Evolutionary conservation across 768 basidiomycete species (phyloP).

Genomic region (Dictyophora rubrovolvata): DNA sequence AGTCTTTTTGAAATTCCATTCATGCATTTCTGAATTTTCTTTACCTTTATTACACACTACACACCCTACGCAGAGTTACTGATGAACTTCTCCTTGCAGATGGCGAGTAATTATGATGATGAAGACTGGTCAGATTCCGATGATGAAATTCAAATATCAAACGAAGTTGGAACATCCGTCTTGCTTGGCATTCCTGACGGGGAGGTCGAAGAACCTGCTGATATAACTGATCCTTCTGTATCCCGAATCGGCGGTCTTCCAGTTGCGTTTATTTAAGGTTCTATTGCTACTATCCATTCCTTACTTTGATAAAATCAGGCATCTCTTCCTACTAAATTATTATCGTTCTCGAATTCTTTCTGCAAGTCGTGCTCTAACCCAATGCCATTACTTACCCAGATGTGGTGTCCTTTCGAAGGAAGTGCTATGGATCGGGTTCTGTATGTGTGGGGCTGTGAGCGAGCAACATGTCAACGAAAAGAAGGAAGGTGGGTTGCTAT

Average conservation of each 20-base stretch:
- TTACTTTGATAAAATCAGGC: slow-evolving; percentile 43
- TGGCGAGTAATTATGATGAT: slow-evolving; percentile 32
- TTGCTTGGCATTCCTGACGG: slow-evolving; percentile 78
- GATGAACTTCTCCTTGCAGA: slow-evolving; percentile 8
- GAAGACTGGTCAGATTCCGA: slow-evolving; percentile 73
- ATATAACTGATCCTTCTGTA: slow-evolving; percentile 67
- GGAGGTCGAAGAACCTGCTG: slow-evolving; percentile 40
- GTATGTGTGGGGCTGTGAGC: slow-evolving; percentile 78
- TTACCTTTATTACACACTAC: slow-evolving; percentile 12
- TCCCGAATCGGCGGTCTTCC: slow-evolving; percentile 86
- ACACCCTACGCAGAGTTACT: slow-evolving; percentile 12
- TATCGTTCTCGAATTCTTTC: slow-evolving; percentile 47
- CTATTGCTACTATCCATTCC: neutral
- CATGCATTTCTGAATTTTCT: slow-evolving; percentile 75
- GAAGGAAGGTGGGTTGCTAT: slow-evolving; percentile 54
- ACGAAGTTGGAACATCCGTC: slow-evolving; percentile 53
- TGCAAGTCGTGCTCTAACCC: slow-evolving; percentile 64
- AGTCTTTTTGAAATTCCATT: slow-evolving; percentile 69
- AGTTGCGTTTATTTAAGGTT: slow-evolving; percentile 37
- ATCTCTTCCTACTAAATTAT: slow-evolving; percentile 56
- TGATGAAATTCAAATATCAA: slow-evolving; percentile 41
- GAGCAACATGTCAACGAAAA: slow-evolving; percentile 60
- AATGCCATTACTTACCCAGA: slow-evolving; percentile 76
- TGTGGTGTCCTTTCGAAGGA: slow-evolving; percentile 85
- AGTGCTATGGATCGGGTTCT: slow-evolving; percentile 78